Evolutionary conservation across 805 yeast genomes (phyloP).

Genomic region (Wickerhamomyces silvicola): DNA sequence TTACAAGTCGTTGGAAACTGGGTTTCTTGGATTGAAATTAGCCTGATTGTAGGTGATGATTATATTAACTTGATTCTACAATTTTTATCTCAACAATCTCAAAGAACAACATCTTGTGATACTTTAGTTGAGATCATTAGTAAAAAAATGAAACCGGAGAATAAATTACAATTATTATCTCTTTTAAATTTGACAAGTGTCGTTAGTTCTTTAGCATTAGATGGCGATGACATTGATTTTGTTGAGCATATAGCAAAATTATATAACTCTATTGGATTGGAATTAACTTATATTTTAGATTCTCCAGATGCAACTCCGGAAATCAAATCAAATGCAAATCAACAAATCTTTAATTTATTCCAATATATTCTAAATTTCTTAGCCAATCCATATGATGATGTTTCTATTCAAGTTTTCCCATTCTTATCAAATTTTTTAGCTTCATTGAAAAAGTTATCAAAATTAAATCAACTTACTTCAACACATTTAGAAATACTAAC

Average conservation of each 20-base stretch:
- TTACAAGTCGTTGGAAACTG: conserved; percentile 73
- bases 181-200: conserved; percentile 61
- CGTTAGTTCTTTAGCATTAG: conserved; percentile 32
- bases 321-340: conserved; percentile 33
- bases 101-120: conserved; percentile 23
- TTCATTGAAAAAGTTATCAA: conserved; percentile 52
- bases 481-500: conserved; percentile 48
- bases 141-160: conserved; percentile 72
- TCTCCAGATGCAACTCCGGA: conserved; percentile 37
- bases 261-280: conserved; percentile 66
- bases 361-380: conserved; percentile 70
- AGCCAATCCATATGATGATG: conserved; percentile 82
- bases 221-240: conserved; percentile 55
- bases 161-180: conserved; percentile 56
- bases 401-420: conserved; percentile 76
- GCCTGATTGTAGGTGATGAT: conserved; percentile 18
- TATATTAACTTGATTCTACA: conserved; percentile 42
- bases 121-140: conserved; percentile 60
- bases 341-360: conserved; percentile 53
- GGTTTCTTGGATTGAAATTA: conserved; percentile 73
- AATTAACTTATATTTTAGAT: conserved; percentile 65
- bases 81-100: conserved; percentile 41
- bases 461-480: conserved; percentile 29
- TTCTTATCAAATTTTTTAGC: conserved; percentile 70
- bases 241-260: conserved; percentile 72